Conservation (phyloP, 768 basidiomycete genomes). For the Lentinula boryana region DNA sequence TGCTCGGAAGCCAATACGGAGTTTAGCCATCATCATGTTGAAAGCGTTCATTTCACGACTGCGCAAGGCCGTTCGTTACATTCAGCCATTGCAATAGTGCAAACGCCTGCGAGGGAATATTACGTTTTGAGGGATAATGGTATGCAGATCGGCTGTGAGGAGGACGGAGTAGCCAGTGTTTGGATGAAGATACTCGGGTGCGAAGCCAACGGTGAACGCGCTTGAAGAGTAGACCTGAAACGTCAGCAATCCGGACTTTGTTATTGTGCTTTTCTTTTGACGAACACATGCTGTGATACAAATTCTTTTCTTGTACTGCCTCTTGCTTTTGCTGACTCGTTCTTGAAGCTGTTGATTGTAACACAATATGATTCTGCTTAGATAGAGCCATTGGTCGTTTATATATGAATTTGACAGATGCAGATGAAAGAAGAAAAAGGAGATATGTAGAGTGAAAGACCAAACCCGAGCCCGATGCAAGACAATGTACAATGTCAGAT, state of each 20-base stretch:
- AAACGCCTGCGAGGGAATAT: slow-evolving; percentile 65
- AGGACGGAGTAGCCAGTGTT: slow-evolving; percentile 57
- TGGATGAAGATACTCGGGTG: slow-evolving; percentile 62
- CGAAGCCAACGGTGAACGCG: slow-evolving; percentile 7
- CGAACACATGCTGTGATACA: background rate
- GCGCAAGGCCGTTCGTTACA: slow-evolving; percentile 41
- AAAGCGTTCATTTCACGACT: slow-evolving; percentile 64
- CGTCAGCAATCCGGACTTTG: background rate
- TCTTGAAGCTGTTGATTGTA: background rate
- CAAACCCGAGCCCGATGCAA: slow-evolving; percentile 2
- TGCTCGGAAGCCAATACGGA: background rate
- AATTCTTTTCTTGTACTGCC: background rate
- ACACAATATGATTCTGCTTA: background rate
- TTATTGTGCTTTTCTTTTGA: background rate
- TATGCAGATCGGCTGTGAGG: slow-evolving; percentile 71
- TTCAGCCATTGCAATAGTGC: slow-evolving; percentile 58
- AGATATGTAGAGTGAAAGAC: background rate
- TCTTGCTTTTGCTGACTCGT: background rate
- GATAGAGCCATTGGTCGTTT: background rate
- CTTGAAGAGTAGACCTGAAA: background rate
- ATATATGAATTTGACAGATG: background rate
- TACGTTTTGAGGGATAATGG: slow-evolving; percentile 70
- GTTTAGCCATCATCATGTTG: slow-evolving; percentile 66
- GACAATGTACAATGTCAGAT: slow-evolving; percentile 1
- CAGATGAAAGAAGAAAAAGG: background rate